Base-by-base conservation (phyloP, 176 grass and related monocot genomes). In the Hyparrhenia diplandra region DNA sequence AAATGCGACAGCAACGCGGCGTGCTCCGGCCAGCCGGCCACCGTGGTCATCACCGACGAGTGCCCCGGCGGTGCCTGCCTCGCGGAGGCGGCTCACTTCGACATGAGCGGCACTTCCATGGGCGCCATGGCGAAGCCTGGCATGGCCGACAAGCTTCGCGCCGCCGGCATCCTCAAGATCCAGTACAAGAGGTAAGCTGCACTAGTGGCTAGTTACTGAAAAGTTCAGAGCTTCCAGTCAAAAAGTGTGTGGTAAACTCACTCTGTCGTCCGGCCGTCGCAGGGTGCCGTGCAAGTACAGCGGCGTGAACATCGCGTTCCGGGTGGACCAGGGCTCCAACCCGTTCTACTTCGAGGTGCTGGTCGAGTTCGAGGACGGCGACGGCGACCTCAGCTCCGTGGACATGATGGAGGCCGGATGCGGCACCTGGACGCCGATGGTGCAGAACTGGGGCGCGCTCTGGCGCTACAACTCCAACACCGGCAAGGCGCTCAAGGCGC, bases 81-180 rank as follows among this genome's bases (percentile, higher is more conserved):
- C 7, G 57, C 57, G 0, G 82, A 86, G 69, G 20, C 63, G 10
- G 86, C 70, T 6, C 92, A 89, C 74, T 98, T 98, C 73, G 92
- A 98, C 83, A 88, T 95, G 85, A 95, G 90, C 76, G 96, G 96
- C 29, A 93, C 92, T 1, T 91, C 92, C 41, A 89, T 98, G 74
- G 92, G 92, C 55, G 84, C 92, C 74, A 83, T 98, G 88, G 90
- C 90, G 3, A 85, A 54, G 58, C 67, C 81, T 13, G 92, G 90
- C 46, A 76, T 71, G 81, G 79, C 84, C 13, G 92, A 98, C 75
- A 54, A 70, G 32, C 83, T 98, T n/a, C 92, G 95, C 5, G 79
- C 88, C 23, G 35, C 67, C n/a, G 95, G 95, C 7, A 80, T 83
- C 63, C 61, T 98, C 52, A 66, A 78, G 42, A 70, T 98, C 27